phyloP scores from a whole-genome alignment of 495 filamentous ascomycete genomes.

The Talaromyces proteolyticus region DNA sequence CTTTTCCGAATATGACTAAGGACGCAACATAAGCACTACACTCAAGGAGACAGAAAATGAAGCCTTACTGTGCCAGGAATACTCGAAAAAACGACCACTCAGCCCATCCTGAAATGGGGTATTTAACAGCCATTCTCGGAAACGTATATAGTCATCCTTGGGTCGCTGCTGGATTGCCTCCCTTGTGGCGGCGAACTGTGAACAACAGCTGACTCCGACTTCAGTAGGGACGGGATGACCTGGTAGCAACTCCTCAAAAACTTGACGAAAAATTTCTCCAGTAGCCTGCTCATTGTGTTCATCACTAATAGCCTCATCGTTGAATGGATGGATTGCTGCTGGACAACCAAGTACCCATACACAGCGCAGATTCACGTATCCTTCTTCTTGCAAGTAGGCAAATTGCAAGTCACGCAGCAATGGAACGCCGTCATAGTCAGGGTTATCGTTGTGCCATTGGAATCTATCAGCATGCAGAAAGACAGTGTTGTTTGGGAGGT shows the following conservation, averaged over 20 bases:
- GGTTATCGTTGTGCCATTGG: conserved; percentile 51
- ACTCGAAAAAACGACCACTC: conserved; percentile 62
- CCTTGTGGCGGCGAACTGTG: conserved; percentile 61
- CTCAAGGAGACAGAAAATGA: neutral
- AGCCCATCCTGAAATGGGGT: conserved; percentile 48
- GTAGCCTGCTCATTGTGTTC: neutral
- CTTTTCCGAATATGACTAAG: conserved; percentile 21
- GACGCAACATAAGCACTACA: neutral
- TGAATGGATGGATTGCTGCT: conserved; percentile 18
- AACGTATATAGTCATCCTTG: conserved; percentile 44
- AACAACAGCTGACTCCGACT: conserved; percentile 51
- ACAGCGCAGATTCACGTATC: conserved; percentile 47
- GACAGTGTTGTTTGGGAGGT: conserved; percentile 34
- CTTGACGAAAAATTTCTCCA: neutral
- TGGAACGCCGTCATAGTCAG: conserved; percentile 33
- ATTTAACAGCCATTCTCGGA: conserved; percentile 53
- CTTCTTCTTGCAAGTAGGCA: conserved; percentile 19
- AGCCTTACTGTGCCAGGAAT: conserved; percentile 58
- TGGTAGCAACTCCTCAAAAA: conserved; percentile 28
- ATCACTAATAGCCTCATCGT: conserved; percentile 7
- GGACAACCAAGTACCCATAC: conserved; percentile 38
- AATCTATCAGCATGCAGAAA: conserved; percentile 39
- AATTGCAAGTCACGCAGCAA: conserved; percentile 20
- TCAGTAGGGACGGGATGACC: conserved; percentile 17
- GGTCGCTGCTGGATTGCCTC: conserved; percentile 38